Conservation (phyloP, 2,329 filamentous ascomycete genomes). For the Ramularia endophylla region DNA sequence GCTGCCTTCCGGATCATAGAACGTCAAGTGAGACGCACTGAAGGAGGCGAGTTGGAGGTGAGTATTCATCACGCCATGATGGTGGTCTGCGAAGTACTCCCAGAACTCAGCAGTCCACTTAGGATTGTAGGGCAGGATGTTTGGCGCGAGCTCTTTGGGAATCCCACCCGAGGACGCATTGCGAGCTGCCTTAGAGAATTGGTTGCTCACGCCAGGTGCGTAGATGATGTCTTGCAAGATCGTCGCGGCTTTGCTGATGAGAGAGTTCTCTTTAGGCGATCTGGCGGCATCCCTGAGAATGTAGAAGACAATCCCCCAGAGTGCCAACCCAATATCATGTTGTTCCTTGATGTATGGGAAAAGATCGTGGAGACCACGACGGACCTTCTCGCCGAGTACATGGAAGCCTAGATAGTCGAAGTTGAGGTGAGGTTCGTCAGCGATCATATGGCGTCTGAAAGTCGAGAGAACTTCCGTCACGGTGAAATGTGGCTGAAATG, state of each 20-base stretch:
- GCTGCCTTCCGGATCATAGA: conserved; percentile 1
- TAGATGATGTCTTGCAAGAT: not conserved
- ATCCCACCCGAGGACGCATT: conserved; percentile 1
- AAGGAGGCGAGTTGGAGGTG: not conserved
- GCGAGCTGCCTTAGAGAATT: not conserved
- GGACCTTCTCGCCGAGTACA: conserved; percentile 1
- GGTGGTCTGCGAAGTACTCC: not conserved
- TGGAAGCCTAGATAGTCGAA: conserved; percentile 14
- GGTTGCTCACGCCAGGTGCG: not conserved
- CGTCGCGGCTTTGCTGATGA: not conserved
- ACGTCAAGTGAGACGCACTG: not conserved
- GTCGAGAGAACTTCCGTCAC: conserved; percentile 8
- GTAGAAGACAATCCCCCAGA: conserved; percentile 1
- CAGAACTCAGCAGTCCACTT: conserved; percentile 1
- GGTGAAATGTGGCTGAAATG: conserved; percentile 5
- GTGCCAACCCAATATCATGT: not conserved
- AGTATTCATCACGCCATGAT: not conserved
- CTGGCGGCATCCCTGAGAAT: not conserved
- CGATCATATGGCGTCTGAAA: conserved; percentile 6
- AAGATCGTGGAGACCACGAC: not conserved
- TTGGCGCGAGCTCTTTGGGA: not conserved
- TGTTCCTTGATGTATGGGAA: not conserved
- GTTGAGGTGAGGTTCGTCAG: conserved; percentile 11
- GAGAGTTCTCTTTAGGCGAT: not conserved
- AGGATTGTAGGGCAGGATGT: conserved; percentile 1